Percentiles rank a stretch among this genome's conserved stretches.
Conservation (phyloP, 352 stramenopile genomes). For the Pythium rhizo-oryzae region DNA sequence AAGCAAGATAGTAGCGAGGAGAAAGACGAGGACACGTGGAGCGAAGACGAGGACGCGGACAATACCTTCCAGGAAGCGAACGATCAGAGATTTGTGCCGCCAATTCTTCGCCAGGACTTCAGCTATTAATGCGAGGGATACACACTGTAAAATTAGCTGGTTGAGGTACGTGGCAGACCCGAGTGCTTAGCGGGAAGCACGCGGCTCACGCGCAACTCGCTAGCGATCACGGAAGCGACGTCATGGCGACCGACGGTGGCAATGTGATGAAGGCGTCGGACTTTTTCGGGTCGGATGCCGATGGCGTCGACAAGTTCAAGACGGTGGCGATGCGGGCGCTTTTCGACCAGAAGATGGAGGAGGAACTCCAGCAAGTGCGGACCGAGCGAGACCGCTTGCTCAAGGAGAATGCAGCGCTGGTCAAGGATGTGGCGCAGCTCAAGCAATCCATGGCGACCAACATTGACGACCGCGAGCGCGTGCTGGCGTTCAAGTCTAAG, state of each 20-base stretch:
- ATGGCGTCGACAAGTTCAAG: conserved; percentile 67
- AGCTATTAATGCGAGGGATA: conserved; percentile 22
- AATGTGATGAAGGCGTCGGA: conserved; percentile 40
- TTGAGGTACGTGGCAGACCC: neutral
- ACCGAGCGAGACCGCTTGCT: conserved; percentile 45
- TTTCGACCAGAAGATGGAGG: conserved; percentile 67
- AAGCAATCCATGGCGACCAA: conserved; percentile 47
- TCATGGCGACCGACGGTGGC: conserved; percentile 6
- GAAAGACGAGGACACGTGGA: conserved; percentile 54
- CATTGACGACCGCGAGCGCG: conserved; percentile 69
- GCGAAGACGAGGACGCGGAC: conserved; percentile 45
- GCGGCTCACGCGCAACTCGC: neutral
- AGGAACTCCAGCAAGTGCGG: conserved; percentile 51
- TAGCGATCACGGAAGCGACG: neutral
- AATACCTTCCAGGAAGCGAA: neutral
- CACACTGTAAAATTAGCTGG: conserved; percentile 10
- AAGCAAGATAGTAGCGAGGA: neutral
- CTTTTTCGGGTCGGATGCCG: conserved; percentile 57
- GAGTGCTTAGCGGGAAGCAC: neutral
- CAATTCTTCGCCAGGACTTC: conserved; percentile 49
- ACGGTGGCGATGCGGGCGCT: conserved; percentile 61
- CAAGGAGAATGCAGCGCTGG: conserved; percentile 37
- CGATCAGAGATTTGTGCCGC: conserved; percentile 55
- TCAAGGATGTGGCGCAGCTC: conserved; percentile 42
- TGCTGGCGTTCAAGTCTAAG: conserved; percentile 69